Base-by-base conservation (phyloP, 192 early-diverging fungal genomes). In the Ambispora gerdemannii region DNA sequence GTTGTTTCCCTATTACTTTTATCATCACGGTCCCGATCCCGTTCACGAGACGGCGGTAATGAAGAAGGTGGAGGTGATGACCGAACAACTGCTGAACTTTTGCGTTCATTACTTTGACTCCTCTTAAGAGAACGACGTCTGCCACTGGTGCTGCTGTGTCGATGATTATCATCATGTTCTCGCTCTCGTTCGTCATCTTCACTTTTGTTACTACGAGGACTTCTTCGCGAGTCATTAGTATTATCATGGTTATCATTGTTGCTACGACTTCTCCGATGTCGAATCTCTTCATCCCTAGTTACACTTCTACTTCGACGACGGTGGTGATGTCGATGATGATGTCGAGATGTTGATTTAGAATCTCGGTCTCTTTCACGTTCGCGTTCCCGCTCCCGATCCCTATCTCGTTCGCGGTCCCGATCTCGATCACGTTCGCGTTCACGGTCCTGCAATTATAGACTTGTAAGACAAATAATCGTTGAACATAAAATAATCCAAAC, bases 171-270 rank as follows among this genome's bases (percentile, higher is more conserved):
- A n/a, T n/a, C n/a, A n/a, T n/a, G n/a, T n/a, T n/a, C n/a, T n/a
- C n/a, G n/a, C n/a, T n/a, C n/a, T n/a, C 51, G 34, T 56, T 75
- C 70, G 50, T 72, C 56, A n/a, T 72, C 53, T 28, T 58, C 60
- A 53, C 76, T 65, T 27, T 67, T 66, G 60, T 79, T 72, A 31
- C 69, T 69, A 10, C 59, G 38, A 22, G 36, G 32, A 31, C 31
- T 74, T 10, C 74, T 72, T 19, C 78, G 76, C 72, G 72, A 63
- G 25, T 55, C 60, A 33, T 70, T 25, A n/a, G n/a, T n/a, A n/a
- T n/a, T n/a, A n/a, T n/a, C n/a, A n/a, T n/a, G n/a, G n/a, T n/a
- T n/a, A n/a, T n/a, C n/a, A n/a, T n/a, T n/a, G n/a, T n/a, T n/a
- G n/a, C n/a, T n/a, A n/a, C n/a, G n/a, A n/a, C n/a, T n/a, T n/a